phyloP scores from a whole-genome alignment of 768 basidiomycete species.

The Chalciporus sphaerocephalus region DNA sequence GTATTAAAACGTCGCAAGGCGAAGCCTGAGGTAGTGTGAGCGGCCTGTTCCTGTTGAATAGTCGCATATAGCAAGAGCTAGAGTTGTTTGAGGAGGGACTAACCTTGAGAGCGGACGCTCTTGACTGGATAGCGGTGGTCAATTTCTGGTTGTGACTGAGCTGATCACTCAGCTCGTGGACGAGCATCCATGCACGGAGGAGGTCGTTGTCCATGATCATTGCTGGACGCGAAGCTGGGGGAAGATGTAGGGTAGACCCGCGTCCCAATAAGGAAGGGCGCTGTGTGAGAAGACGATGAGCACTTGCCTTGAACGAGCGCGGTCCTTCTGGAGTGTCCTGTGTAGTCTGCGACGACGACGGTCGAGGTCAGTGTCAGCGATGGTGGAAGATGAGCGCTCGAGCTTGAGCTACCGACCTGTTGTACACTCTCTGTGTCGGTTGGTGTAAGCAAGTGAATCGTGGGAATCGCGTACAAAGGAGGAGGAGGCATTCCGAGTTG shows the following conservation, averaged over 20 bases:
- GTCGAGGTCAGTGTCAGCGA: not conserved
- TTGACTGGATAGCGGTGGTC: conserved; percentile 59
- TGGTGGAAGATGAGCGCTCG: too few relatives aligned
- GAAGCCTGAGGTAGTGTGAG: conserved; percentile 67
- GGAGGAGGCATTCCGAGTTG: not conserved
- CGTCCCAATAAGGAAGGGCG: conserved; percentile 6
- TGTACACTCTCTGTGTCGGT: not conserved
- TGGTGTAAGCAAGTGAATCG: conserved; percentile 5
- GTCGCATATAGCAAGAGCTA: conserved; percentile 5
- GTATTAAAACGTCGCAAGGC: conserved; percentile 79
- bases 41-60: conserved; percentile 62
- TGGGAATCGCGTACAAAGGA: conserved; percentile 16
- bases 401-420: not conserved
- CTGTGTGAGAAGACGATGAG: not conserved
- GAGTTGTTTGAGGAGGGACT: conserved; percentile 11
- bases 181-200: conserved; percentile 70
- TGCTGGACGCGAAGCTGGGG: not conserved
- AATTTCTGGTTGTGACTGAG: conserved; percentile 79
- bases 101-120: conserved; percentile 74
- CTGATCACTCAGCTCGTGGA: conserved; percentile 80
- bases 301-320: not conserved
- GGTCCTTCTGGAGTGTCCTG: not conserved
- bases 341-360: not conserved
- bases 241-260: not conserved
- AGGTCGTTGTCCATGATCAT: conserved; percentile 66